Conservation (phyloP, 352 stramenopile species). For the Globisporangium ultimum region DNA sequence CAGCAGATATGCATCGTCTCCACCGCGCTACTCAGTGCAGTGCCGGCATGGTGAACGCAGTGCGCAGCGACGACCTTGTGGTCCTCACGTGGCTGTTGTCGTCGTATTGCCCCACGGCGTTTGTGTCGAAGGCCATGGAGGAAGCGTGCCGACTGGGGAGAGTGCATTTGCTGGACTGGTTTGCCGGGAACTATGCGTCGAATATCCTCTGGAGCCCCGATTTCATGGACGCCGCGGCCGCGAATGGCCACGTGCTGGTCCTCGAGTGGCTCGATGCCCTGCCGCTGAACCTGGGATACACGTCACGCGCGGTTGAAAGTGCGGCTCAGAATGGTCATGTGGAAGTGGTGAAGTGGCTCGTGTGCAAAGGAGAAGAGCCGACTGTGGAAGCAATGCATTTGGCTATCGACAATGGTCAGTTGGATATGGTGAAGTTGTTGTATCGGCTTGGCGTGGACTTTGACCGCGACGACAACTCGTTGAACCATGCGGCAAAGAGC, state of each 20-base stretch:
- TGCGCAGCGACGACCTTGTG: not conserved
- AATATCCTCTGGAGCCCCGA: constrained; percentile 2
- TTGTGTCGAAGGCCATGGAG: constrained; percentile 4
- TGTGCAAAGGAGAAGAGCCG: not conserved
- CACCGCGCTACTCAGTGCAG: constrained; percentile 1
- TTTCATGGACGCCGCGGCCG: not conserved
- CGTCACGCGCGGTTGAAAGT: constrained; percentile 1
- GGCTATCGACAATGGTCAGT: not conserved
- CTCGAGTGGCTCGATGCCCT: not conserved
- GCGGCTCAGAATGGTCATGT: constrained; percentile 1
- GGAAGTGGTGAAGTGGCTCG: constrained; percentile 3
- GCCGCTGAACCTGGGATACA: not conserved
- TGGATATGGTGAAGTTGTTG: too few relatives aligned
- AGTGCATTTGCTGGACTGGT: not conserved
- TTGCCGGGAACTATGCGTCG: not conserved
- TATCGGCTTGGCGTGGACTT: too few relatives aligned
- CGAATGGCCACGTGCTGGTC: not conserved
- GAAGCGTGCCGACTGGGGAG: constrained; percentile 6
- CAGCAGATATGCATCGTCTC: not conserved
- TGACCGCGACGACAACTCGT: not conserved
- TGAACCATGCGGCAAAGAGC: not conserved
- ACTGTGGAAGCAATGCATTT: not conserved
- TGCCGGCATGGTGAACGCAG: constrained; percentile 1
- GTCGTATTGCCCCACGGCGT: not conserved
- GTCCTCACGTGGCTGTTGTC: constrained; percentile 3